Evolutionary conservation across 495 filamentous ascomycete genomes (phyloP), one percentile per base, ranked within the genome.

Genomic region (Extremus antarcticus): DNA sequence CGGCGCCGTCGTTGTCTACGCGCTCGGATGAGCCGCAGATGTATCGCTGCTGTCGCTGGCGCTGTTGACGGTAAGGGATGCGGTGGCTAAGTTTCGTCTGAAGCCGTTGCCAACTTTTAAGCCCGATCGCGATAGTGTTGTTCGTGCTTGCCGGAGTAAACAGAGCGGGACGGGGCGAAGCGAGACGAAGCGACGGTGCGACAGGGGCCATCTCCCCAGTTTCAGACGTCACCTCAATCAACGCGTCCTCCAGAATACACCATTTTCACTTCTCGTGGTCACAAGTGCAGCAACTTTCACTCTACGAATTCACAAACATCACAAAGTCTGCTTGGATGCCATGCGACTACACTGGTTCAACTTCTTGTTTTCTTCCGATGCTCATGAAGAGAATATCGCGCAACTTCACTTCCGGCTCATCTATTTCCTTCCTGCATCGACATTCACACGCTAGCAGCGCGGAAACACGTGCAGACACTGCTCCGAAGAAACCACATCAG

Each of bases 61-160:
- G 49, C 55, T 57, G 55, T 51, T 56, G 48, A 16, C 19, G 53
- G 13, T 43, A 57, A 52, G 55, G 23, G 55, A 57, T 57, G 55
- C 55, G 55, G 11, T 39, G 54, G 32, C 3, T 41, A 15, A 38
- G 24, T 22, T 7, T 25, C 3, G 23, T 16, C 10, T 45, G 16
- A 7, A 17, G 41, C 41, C 16, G 41, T 45, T 45, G 41, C 41
- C 41, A 45, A 21, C 41, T 45, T 45, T 45, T 21, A 17, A 45
- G 41, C 41, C 9, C 9, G 35, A 39, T 21, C 41, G 41, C 41
- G 41, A 45, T 8, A 7, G 7, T 8, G 15, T 8, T 45, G 15
- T 35, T 35, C 29, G 29, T 13, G 7, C 29, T 35, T 35, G 29
- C 29, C 29, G 13, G 41, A 45, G 41, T 45, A 45, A 45, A 45